Evolutionary conservation across 768 basidiomycete species (phyloP), one percentile per base, ranked within the genome.

Genomic region (Coprinopsis strossmayeri): DNA sequence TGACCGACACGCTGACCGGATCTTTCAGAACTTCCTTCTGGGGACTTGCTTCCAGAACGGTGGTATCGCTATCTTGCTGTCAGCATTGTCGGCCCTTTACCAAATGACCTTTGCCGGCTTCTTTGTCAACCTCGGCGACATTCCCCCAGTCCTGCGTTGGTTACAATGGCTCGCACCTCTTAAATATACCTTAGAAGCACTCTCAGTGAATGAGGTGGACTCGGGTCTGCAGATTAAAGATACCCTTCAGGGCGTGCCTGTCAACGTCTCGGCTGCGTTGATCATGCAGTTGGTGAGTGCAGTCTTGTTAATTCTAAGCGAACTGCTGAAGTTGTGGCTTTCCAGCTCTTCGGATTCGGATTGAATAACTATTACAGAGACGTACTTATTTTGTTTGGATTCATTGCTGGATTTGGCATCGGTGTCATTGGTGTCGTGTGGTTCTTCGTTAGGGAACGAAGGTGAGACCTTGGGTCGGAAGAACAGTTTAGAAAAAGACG

Each of bases 101-200:
- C 85, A 90, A 60, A 88, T 89, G 87, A 91, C 88, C 0, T 91
- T 76, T 55, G 90, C 91, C 1, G 91, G 91, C 12, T 97, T 95
- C 72, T 96, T 96, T 62, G 90, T 95, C 45, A 89, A 95, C 61
- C 74, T 95, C 49, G 65, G 69, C 52, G 71, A 76, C 51, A 95
- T 98, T 50, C 92, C 94, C 2, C 87, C 89, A 1, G 91, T 94
- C 1, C 75, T 98, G 1, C 78, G 94, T 13, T 98, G 94, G 94
- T 70, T 97, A 46, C 86, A 94, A 59, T 97, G 91, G 85, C 57
- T 94, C 49, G 87, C 86, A 46, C 87, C 89, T 32, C 73, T 92
- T 40, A 91, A 91, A 64, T 91, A 81, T 61, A 71, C 74, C 21
- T 70, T 90, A n/a, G 89, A 91, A 60, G 94, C 94, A 3, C 70